These are phyloP conservation scores for Verticillium nonalfalfae DNA, from an alignment of 2,329 filamentous ascomycete genomes.

Conservation along the genomic window DNA sequence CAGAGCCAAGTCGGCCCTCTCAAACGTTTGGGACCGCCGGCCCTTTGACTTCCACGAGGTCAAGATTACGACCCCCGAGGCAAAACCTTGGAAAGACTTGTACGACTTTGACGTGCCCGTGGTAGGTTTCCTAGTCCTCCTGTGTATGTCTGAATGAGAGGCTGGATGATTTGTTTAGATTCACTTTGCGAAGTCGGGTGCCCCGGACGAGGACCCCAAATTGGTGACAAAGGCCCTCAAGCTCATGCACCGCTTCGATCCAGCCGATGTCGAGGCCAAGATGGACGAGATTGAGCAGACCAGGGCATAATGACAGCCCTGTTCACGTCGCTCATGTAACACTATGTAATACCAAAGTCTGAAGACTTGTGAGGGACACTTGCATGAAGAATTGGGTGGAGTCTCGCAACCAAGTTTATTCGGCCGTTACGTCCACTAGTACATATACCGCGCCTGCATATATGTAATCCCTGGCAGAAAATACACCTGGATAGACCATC, in stretches of 20 bases:
- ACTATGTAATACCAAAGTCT: not conserved
- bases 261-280: slow-evolving; percentile 57
- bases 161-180: slow-evolving; percentile 31
- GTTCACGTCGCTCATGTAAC: not conserved
- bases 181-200: slow-evolving; percentile 53
- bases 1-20: slow-evolving; percentile 61
- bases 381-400: not conserved
- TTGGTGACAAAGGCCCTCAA: slow-evolving; percentile 57
- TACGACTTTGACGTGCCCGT: slow-evolving; percentile 82
- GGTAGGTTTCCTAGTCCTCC: slow-evolving; percentile 37
- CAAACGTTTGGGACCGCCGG: slow-evolving; percentile 58
- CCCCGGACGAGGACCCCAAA: slow-evolving; percentile 43
- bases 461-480: not conserved
- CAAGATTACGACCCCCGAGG: slow-evolving; percentile 59
- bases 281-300: slow-evolving; percentile 55
- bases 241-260: slow-evolving; percentile 72
- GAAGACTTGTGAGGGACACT: not conserved
- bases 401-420: not conserved
- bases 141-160: not conserved
- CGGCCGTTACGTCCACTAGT: not conserved
- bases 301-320: not conserved
- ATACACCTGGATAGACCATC: not conserved
- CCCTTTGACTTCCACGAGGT: slow-evolving; percentile 66
- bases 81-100: slow-evolving; percentile 60
- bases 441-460: not conserved